phyloP scores from a whole-genome alignment of 1,284 basidiomycete genomes.

The Trichosporon inkin region DNA sequence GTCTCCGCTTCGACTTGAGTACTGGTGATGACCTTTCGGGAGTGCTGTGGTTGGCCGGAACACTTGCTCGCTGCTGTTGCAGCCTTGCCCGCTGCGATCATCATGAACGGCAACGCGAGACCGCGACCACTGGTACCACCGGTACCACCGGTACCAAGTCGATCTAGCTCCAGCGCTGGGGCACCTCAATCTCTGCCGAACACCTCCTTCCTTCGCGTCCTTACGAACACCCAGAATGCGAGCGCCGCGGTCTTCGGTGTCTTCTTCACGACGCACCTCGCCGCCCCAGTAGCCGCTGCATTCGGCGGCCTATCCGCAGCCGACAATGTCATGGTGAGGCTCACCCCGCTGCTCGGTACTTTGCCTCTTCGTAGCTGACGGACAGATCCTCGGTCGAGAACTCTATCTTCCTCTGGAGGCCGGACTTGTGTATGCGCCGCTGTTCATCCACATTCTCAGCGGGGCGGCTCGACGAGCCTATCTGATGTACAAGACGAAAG shows the following conservation, averaged over 20 bases:
- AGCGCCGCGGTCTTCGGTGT: slow-evolving; percentile 42
- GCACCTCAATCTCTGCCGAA: slow-evolving; percentile 1
- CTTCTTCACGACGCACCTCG: slow-evolving; percentile 43
- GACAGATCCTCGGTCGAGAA: slow-evolving; percentile 40
- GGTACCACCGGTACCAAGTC: too few species aligned
- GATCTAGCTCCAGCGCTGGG: background rate
- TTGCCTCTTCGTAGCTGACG: background rate
- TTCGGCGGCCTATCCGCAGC: slow-evolving; percentile 35
- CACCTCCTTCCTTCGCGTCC: slow-evolving; percentile 29
- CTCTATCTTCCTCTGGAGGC: slow-evolving; percentile 43
- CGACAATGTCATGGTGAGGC: slow-evolving; percentile 40
- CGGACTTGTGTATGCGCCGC: slow-evolving; percentile 35
- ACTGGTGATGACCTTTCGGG: background rate
- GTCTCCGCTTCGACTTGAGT: background rate
- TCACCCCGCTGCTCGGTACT: background rate
- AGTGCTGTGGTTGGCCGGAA: background rate
- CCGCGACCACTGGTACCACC: background rate
- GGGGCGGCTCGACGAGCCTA: slow-evolving; percentile 29
- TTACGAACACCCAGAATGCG: slow-evolving; percentile 44
- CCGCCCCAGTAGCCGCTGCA: slow-evolving; percentile 39
- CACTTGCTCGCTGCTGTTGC: background rate
- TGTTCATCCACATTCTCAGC: slow-evolving; percentile 35
- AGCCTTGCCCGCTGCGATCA: background rate
- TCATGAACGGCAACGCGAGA: background rate
- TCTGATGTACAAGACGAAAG: slow-evolving; percentile 18